Evolutionary conservation across 2,329 filamentous ascomycete species (phyloP).

Genomic region (Epichloe elymi): DNA sequence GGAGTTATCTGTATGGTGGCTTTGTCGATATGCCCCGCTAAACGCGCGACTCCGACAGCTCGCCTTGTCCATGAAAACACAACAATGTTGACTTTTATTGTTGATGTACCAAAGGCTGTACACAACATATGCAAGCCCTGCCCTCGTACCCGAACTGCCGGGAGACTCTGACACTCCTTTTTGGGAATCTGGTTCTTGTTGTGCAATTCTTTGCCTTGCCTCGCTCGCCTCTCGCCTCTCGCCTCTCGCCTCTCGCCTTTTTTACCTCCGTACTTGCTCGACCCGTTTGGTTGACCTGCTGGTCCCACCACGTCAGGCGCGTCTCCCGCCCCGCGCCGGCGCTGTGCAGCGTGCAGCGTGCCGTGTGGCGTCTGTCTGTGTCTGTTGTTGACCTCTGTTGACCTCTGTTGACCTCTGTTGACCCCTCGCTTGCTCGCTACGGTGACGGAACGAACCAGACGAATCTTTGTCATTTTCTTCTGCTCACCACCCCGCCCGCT

Average conservation of each 20-base stretch:
- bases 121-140: background rate
- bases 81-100: background rate
- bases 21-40: slow-evolving; percentile 2
- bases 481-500: slow-evolving; percentile 1
- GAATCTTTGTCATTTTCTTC: background rate
- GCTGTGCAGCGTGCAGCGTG: background rate
- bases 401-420: background rate
- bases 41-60: background rate
- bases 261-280: too few relatives aligned
- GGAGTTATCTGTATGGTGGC: too few relatives aligned
- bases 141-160: background rate
- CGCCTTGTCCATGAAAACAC: background rate
- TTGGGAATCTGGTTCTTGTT: too few relatives aligned
- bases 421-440: slow-evolving; percentile 5
- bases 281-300: background rate
- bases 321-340: slow-evolving; percentile 3
- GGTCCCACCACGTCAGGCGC: background rate
- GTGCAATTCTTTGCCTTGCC: too few relatives aligned
- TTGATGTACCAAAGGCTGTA: background rate
- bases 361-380: background rate
- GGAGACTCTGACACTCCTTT: background rate
- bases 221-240: too few relatives aligned
- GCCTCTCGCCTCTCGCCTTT: too few relatives aligned
- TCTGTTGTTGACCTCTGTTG: slow-evolving; percentile 4
- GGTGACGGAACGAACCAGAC: background rate